A percentile compares a stretch with the other conserved stretches of the same genome.
Conservation (phyloP, 129 eudicot genomes). For the Heracleum sosnowskyi region DNA sequence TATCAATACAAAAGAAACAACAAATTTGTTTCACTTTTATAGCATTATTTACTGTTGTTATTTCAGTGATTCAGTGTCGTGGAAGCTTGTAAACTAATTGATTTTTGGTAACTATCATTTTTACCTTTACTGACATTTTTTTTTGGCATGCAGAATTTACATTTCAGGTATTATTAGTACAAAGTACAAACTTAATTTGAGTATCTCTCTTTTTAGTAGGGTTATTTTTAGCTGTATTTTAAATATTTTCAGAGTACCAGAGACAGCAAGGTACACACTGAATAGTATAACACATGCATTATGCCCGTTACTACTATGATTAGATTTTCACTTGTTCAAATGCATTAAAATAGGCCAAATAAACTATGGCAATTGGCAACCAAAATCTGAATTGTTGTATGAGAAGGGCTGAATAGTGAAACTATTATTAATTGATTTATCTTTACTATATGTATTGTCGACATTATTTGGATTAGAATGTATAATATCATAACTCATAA, state of each 20-base stretch:
- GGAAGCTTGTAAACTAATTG: slow-evolving; percentile 16
- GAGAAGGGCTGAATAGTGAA: background rate
- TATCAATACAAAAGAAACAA: background rate
- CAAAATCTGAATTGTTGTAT: background rate
- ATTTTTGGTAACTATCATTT: slow-evolving; percentile 21
- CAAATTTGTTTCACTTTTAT: slow-evolving; percentile 1
- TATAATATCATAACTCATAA: background rate
- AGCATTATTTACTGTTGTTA: background rate
- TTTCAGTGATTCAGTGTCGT: slow-evolving; percentile 1
- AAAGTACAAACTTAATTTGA: too few species aligned
- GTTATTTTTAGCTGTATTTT: background rate
- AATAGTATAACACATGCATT: too few species aligned
- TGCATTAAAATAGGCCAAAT: background rate
- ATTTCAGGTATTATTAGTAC: slow-evolving; percentile 19
- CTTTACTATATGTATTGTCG: background rate
- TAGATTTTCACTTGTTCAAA: background rate
- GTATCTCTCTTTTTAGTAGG: background rate
- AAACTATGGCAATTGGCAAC: background rate
- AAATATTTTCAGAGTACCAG: background rate
- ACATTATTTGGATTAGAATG: background rate
- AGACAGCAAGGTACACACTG: background rate
- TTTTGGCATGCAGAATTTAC: slow-evolving; percentile 15
- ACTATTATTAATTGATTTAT: background rate
- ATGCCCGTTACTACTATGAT: too few species aligned
- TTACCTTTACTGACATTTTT: slow-evolving; percentile 15